Evolutionary conservation across 257 asterid genomes (phyloP).

Genomic region (Handroanthus guayacan): DNA sequence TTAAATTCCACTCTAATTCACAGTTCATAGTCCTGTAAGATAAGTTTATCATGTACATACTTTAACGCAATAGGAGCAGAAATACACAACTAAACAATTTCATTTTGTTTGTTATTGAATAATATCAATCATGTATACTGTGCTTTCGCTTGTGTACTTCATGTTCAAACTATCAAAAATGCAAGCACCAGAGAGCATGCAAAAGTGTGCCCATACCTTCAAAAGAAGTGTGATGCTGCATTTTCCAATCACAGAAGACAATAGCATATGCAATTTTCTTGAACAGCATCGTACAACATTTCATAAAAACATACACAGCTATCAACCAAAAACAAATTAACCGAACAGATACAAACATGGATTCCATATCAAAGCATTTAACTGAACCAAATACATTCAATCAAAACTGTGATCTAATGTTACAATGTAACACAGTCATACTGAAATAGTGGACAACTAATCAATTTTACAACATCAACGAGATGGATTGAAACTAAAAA

Average conservation of each 20-base stretch:
- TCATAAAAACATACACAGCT: constrained; percentile 2
- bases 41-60: background rate
- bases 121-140: background rate
- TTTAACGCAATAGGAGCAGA: background rate
- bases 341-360: background rate
- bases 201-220: background rate
- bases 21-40: background rate
- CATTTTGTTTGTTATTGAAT: background rate
- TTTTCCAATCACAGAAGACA: background rate
- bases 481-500: background rate
- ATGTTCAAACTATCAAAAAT: too few relatives aligned
- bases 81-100: background rate
- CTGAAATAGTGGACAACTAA: background rate
- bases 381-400: background rate
- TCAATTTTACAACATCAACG: background rate
- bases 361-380: background rate
- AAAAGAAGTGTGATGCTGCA: background rate
- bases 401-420: background rate
- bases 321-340: background rate
- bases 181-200: background rate
- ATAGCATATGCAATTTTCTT: background rate
- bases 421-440: background rate
- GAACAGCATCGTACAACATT: background rate
- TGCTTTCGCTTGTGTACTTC: too few relatives aligned
- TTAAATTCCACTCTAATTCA: background rate